Percentiles rank a stretch among this genome's conserved stretches.
phyloP scores from a whole-genome alignment of 2,329 filamentous ascomycete genomes.

The Tympanopsis confertula region DNA sequence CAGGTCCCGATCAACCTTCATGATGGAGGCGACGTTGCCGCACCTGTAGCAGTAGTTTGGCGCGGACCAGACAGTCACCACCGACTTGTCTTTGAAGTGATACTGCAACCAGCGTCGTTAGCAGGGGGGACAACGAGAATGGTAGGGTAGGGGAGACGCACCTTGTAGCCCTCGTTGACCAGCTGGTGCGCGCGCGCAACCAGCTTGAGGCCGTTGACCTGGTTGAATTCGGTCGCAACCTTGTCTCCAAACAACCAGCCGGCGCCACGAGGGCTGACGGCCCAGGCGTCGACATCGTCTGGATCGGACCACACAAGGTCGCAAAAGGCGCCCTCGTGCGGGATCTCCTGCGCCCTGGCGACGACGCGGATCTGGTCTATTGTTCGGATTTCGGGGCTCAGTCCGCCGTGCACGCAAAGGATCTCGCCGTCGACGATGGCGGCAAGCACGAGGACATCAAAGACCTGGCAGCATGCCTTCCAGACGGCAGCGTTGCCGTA shows the following conservation, averaged over 20 bases:
- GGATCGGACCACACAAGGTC: slow-evolving; percentile 97
- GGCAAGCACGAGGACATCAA: slow-evolving; percentile 94
- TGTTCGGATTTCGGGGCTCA: slow-evolving; percentile 88
- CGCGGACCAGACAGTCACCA: slow-evolving; percentile 12
- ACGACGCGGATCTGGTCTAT: slow-evolving; percentile 90
- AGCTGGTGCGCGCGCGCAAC: slow-evolving; percentile 66
- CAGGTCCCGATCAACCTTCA: slow-evolving; percentile 76
- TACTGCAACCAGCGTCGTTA: background rate
- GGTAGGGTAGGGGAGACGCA: slow-evolving; percentile 11
- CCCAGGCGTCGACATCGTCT: slow-evolving; percentile 92
- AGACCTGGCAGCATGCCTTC: slow-evolving; percentile 98
- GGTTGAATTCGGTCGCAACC: slow-evolving; percentile 66
- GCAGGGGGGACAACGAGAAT: background rate
- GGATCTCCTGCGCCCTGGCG: slow-evolving; percentile 94
- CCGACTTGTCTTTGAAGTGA: background rate
- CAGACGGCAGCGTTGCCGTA: slow-evolving; percentile 98
- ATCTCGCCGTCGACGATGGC: slow-evolving; percentile 98
- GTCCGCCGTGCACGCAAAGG: slow-evolving; percentile 92
- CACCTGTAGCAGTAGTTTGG: slow-evolving; percentile 69
- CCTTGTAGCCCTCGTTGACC: slow-evolving; percentile 68
- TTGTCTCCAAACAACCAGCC: slow-evolving; percentile 86
- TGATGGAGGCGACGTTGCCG: slow-evolving; percentile 91
- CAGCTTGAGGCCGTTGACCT: slow-evolving; percentile 61
- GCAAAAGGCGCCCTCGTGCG: slow-evolving; percentile 96
- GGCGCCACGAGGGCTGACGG: slow-evolving; percentile 85